These are phyloP conservation scores for Nitzschia inconspicua DNA, from an alignment of 108 stramenopile genomes.

Conservation along the genomic window DNA sequence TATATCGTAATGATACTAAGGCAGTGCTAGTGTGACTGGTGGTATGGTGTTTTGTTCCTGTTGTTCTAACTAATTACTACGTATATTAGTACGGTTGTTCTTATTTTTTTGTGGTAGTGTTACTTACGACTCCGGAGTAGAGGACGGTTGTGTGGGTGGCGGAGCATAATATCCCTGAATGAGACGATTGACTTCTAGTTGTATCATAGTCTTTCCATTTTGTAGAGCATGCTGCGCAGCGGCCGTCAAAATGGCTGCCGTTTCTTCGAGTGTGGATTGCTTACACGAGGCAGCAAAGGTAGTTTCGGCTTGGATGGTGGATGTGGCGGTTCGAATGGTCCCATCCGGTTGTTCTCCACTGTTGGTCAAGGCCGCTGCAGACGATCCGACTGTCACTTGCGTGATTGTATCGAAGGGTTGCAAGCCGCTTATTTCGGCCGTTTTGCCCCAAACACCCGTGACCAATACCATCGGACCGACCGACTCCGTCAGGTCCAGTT, in stretches of 20 bases:
- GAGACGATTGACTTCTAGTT: slow-evolving; percentile 8
- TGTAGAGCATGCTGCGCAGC: slow-evolving; percentile 2
- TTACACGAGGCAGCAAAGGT: no score
- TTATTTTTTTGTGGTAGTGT: no score
- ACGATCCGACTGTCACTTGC: background rate
- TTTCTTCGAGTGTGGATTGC: slow-evolving; percentile 1
- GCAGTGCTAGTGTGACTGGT: no score
- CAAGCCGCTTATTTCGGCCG: slow-evolving; percentile 2
- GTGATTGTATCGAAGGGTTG: slow-evolving; percentile 9
- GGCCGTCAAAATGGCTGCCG: background rate
- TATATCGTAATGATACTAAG: no score
- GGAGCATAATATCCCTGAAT: slow-evolving; percentile 13
- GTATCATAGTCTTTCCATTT: slow-evolving; percentile 1
- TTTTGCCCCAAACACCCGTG: background rate
- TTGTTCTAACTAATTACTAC: no score
- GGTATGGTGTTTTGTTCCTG: no score
- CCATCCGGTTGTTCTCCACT: no score
- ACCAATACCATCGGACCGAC: slow-evolving; percentile 5
- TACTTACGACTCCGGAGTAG: no score
- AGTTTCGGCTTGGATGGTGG: background rate
- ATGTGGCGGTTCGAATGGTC: background rate
- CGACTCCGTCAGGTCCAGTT: slow-evolving; percentile 7
- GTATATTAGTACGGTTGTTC: no score
- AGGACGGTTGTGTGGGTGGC: no score
- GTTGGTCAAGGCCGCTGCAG: no score